phyloP scores from a whole-genome alignment of 768 basidiomycete genomes.

The Filobasidium floriforme region DNA sequence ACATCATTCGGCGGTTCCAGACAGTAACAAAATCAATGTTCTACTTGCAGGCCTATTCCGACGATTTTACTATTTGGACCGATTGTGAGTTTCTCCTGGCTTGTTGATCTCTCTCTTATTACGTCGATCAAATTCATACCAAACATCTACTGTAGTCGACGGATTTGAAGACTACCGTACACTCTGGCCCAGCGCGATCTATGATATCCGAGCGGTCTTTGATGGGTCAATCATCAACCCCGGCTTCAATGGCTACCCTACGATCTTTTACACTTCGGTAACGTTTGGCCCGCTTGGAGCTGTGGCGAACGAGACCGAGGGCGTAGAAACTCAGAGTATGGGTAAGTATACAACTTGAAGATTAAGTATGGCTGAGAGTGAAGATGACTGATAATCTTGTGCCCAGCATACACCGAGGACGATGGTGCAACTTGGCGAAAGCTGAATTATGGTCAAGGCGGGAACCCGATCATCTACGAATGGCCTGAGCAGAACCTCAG shows the following conservation, averaged over 20 bases:
- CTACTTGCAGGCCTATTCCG: not conserved
- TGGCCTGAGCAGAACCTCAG: slow-evolving; percentile 22
- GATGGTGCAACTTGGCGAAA: not conserved
- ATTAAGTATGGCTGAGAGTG: too few relatives aligned
- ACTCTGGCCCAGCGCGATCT: not conserved
- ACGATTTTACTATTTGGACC: not conserved
- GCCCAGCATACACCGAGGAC: not conserved
- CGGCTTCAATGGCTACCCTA: slow-evolving; percentile 21
- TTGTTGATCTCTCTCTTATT: not conserved
- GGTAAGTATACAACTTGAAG: too few relatives aligned
- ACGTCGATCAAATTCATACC: not conserved
- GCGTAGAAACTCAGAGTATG: not conserved
- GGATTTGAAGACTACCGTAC: not conserved
- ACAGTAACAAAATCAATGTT: not conserved
- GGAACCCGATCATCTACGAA: not conserved
- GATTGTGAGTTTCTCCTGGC: not conserved
- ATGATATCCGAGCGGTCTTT: slow-evolving; percentile 25
- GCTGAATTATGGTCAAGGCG: not conserved
- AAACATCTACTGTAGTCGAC: not conserved
- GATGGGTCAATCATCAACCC: slow-evolving; percentile 28
- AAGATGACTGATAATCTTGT: too few relatives aligned
- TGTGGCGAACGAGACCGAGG: slow-evolving; percentile 16
- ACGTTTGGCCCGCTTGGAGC: slow-evolving; percentile 16
- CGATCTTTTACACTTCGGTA: slow-evolving; percentile 19
- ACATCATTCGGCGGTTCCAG: not conserved